Base-by-base conservation (phyloP, 257 asterid species). In the Solanum neorickii region DNA sequence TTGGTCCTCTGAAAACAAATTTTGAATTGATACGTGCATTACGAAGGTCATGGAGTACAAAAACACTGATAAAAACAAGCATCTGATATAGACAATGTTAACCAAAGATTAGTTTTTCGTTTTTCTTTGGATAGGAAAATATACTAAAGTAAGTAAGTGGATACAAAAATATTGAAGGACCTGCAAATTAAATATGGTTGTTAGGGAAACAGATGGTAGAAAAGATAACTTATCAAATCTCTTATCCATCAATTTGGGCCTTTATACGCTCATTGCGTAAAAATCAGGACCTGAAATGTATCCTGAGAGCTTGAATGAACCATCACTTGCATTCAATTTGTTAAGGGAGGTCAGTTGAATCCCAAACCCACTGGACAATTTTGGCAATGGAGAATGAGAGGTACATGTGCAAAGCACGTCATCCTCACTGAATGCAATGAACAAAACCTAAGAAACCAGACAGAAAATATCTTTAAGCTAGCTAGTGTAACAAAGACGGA, bases 81-180 rank as follows among this genome's bases (percentile, higher is more conserved):
- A 56, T 56, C 66, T 20, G 25, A 93, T 86, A 87, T 87, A 75
- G 70, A 86, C 86, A 69, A 21, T 76, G 72, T 52, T 60, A 76
- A 59, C 41, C 29, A 44, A 75, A 75, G 56, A 75, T 39, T 12
- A 23, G 20, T 75, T 37, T 41, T 39, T 7, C 25, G 12, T 12
- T 66, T 35, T 75, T 75, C 56, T 75, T 21, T 39, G 56, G 56
- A 7, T 33, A 75, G 33, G 85, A 56, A 69, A 90, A 41, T 52
- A 70, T 69, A 59, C 56, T 33, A 27, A 83, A 46, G 86, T 52
- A 83, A 46, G 86, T 52, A 66, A 69, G 89, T 70, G 98, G 98
- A 94, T 96, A 96, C 99, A 95, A 59, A 91, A 90, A 92, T 95
- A 95, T 89, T 96, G 99, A 90, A 96, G 88, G 85, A 92, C 98